phyloP scores from a whole-genome alignment of 2,329 filamentous ascomycete genomes.

The Helminthosporium solani region DNA sequence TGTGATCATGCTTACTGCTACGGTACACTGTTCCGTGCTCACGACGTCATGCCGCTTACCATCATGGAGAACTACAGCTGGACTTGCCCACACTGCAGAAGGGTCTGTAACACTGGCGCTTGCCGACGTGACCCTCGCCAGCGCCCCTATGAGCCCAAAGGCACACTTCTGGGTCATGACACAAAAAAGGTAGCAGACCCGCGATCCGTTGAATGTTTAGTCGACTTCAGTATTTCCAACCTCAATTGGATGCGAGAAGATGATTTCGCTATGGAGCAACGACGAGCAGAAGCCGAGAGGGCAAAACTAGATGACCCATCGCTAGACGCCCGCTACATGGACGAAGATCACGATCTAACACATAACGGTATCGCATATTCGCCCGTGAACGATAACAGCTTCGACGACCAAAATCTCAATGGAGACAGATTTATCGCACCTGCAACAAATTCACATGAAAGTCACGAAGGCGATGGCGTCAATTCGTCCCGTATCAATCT shows the following conservation, averaged over 20 bases:
- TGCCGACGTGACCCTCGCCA: conserved; percentile 72
- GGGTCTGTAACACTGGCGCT: conserved; percentile 81
- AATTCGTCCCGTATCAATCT: conserved; percentile 28
- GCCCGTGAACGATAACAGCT: conserved; percentile 30
- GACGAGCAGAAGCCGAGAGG: conserved; percentile 55
- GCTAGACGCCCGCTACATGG: conserved; percentile 47
- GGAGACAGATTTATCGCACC: conserved; percentile 20
- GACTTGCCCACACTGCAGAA: conserved; percentile 84
- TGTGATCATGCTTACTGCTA: conserved; percentile 86
- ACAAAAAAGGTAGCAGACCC: conserved; percentile 88
- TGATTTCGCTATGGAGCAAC: conserved; percentile 49
- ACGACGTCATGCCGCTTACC: conserved; percentile 82
- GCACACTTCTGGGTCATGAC: conserved; percentile 85
- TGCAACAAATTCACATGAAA: conserved; percentile 15
- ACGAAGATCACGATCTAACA: conserved; percentile 41
- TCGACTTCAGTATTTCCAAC: conserved; percentile 90
- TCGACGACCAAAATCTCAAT: conserved; percentile 19
- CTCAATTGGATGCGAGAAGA: conserved; percentile 72
- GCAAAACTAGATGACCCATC: conserved; percentile 51
- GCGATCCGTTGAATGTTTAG: conserved; percentile 83
- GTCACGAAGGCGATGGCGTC: conserved; percentile 18
- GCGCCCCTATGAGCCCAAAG: conserved; percentile 80
- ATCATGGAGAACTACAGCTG: conserved; percentile 80
- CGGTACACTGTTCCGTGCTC: conserved; percentile 86
- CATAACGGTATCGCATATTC: conserved; percentile 48